Percentiles rank a stretch among this genome's conserved stretches.
phyloP scores from a whole-genome alignment of 2,329 filamentous ascomycete species.

The Zelopaecilomyces penicillatus region DNA sequence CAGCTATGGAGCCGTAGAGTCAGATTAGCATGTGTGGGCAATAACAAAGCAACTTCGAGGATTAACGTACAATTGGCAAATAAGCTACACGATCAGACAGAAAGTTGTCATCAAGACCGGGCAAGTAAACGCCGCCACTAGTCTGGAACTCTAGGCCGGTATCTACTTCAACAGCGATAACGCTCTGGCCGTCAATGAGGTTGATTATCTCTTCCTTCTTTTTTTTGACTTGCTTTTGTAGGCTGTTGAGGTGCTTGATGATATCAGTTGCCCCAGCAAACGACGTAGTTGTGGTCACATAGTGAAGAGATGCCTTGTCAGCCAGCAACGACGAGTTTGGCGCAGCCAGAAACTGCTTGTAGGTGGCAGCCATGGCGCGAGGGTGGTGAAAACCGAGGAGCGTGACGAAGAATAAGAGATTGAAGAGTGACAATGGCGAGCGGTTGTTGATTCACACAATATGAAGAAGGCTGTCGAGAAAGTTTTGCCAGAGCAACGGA shows the following conservation, averaged over 20 bases:
- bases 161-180: constrained; percentile 75
- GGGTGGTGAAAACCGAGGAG: too few species aligned
- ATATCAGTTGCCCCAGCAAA: constrained; percentile 66
- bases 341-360: constrained; percentile 64
- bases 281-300: constrained; percentile 79
- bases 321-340: constrained; percentile 57
- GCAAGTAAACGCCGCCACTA: constrained; percentile 79
- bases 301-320: constrained; percentile 64
- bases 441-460: too few species aligned
- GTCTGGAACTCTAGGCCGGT: constrained; percentile 74
- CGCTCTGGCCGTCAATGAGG: constrained; percentile 61
- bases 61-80: constrained; percentile 65
- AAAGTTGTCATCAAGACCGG: constrained; percentile 89
- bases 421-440: too few species aligned
- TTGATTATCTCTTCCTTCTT: constrained; percentile 71
- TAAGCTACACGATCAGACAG: constrained; percentile 71
- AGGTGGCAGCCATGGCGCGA: constrained; percentile 39
- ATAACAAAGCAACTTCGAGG: not conserved
- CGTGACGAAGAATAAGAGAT: too few species aligned
- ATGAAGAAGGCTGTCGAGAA: too few species aligned
- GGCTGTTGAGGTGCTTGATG: constrained; percentile 67
- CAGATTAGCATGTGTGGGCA: constrained; percentile 7
- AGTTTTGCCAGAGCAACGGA: too few species aligned
- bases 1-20: constrained; percentile 40
- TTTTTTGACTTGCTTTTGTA: constrained; percentile 70